phyloP scores from a whole-genome alignment of 2,329 filamentous ascomycete species.

The Raffaelea deltoideospora region DNA sequence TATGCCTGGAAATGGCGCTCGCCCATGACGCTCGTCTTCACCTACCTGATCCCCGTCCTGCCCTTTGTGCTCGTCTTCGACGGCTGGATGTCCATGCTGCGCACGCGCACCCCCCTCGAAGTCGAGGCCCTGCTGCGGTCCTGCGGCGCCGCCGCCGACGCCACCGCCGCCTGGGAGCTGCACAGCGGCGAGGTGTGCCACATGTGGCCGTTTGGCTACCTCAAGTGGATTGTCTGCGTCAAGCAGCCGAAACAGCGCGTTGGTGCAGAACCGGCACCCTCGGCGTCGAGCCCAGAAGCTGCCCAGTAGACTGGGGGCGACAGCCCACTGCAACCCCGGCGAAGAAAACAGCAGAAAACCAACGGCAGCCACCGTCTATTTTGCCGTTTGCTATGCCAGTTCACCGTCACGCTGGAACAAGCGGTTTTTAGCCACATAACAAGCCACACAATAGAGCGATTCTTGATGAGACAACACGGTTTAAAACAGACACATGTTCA shows the following conservation, averaged over 20 bases:
- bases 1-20: constrained; percentile 37
- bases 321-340: no score
- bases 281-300: no score
- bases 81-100: constrained; percentile 49
- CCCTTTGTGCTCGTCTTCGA: constrained; percentile 56
- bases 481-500: no score
- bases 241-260: constrained; percentile 20
- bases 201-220: constrained; percentile 33
- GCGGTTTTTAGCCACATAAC: no score
- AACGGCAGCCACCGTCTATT: no score
- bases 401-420: no score
- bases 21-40: constrained; percentile 44
- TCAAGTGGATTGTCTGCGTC: constrained; percentile 36
- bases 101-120: constrained; percentile 53
- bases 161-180: constrained; percentile 28
- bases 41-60: constrained; percentile 50
- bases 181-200: constrained; percentile 29
- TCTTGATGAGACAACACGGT: no score
- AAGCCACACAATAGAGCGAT: no score
- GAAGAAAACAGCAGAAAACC: no score
- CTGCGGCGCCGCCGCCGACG: constrained; percentile 26
- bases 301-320: no score
- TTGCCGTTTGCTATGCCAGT: no score
- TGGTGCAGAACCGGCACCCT: no score
- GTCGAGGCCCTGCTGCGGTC: constrained; percentile 42